phyloP scores from a whole-genome alignment of 805 yeast genomes.

The Phaffomyces antillensis region DNA sequence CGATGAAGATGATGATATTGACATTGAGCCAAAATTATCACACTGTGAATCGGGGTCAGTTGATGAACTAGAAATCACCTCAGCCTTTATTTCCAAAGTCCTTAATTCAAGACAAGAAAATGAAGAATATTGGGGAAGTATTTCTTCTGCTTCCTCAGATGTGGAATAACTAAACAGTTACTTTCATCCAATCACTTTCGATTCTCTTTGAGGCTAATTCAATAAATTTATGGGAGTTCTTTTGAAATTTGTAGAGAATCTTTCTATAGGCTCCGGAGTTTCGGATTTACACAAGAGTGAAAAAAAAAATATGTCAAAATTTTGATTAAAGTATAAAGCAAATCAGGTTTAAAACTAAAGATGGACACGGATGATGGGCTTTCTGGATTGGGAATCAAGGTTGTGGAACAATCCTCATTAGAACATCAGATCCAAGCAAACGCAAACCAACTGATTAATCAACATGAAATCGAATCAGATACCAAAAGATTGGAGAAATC shows the following conservation, averaged over 20 bases:
- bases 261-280: neutral
- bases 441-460: conserved; percentile 56
- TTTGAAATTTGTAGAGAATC: neutral
- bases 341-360: too few relatives aligned
- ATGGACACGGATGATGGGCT: neutral
- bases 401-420: conserved; percentile 75
- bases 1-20: too few relatives aligned
- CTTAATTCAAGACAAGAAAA: too few relatives aligned
- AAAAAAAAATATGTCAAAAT: neutral
- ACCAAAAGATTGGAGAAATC: conserved; percentile 68
- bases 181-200: too few relatives aligned
- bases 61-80: neutral
- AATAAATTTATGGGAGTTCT: neutral
- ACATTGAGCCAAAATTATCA: too few relatives aligned
- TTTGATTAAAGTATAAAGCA: neutral
- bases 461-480: conserved; percentile 68
- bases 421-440: conserved; percentile 64
- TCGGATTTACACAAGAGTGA: neutral
- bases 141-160: too few relatives aligned
- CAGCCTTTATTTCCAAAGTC: too few relatives aligned
- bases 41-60: too few relatives aligned
- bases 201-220: too few relatives aligned
- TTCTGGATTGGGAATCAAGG: conserved; percentile 36
- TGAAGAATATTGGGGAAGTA: too few relatives aligned
- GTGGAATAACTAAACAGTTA: too few relatives aligned